Percentiles rank a stretch among this genome's conserved stretches.
These are phyloP conservation scores for Ophiostoma triangulosporum DNA, from an alignment of 2,329 filamentous ascomycete genomes.

Conservation along the genomic window DNA sequence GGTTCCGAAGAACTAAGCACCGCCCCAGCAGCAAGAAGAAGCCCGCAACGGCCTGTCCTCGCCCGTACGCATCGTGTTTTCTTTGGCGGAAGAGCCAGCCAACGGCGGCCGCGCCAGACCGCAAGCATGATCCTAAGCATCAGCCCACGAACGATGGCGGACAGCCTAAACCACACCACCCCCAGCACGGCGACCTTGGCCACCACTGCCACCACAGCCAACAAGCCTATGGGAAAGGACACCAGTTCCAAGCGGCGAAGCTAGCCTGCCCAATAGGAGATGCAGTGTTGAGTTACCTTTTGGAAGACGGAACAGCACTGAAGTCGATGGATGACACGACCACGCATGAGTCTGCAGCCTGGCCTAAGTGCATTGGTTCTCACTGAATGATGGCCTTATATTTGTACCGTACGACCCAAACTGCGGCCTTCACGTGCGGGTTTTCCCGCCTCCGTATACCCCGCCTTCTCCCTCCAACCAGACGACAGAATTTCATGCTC, in stretches of 20 bases:
- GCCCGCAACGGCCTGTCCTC: not conserved
- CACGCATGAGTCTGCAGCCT: not conserved
- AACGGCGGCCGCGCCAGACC: not conserved
- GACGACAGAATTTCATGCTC: no score
- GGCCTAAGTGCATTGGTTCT: no score
- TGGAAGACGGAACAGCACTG: not conserved
- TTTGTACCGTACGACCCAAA: no score
- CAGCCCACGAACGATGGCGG: no score
- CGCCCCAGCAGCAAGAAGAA: not conserved
- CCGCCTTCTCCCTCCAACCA: no score
- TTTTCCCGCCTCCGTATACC: no score
- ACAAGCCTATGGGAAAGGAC: not conserved
- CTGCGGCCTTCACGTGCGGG: no score
- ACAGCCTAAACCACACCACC: not conserved
- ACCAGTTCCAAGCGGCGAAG: not conserved
- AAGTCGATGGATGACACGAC: not conserved
- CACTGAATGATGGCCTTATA: no score
- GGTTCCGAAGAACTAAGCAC: not conserved
- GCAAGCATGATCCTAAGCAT: not conserved
- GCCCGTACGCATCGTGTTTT: not conserved
- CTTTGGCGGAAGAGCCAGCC: not conserved
- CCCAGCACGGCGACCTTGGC: not conserved
- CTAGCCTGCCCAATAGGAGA: not conserved
- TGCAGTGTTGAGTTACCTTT: not conserved
- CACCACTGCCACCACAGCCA: not conserved